Evolutionary conservation across 768 basidiomycete genomes (phyloP), one percentile per base, ranked within the genome.

Genomic region (Russula sp.): DNA sequence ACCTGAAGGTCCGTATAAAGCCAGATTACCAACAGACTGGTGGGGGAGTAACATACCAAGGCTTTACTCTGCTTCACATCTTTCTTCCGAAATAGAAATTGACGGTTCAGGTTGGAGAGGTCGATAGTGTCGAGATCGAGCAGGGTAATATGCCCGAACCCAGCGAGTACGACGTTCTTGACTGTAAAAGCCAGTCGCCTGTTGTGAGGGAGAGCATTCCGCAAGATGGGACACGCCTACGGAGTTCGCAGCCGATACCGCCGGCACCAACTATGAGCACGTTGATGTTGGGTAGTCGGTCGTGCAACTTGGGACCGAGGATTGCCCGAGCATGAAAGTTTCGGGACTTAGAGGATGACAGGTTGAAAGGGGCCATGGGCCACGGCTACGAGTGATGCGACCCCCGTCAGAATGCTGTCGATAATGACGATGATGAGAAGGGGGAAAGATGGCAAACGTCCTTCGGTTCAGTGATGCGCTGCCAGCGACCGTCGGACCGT

Each of bases 91-190:
- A 99, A 99, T 45, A 99, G 78, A 73, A 98, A 99, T 70, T 98
- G 96, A 22, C 96, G 84, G 71, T 99, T 99, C 57, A 98, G 79
- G 73, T 99, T 99, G 54, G 94, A 96, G 48, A 99, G 80, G 79
- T 99, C 96, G 73, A 99, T 99, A 20, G 96, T 99, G 75, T 99
- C 96, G 66, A 99, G 81, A 76, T 99, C 96, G 62, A 99, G 80
- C 55, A 97, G 82, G 0, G 94, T 94, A 66, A 97, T 96, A 71
- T 89, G 80, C 20, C 91, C 91, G 69, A 98, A 98, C 34, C 95
- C 95, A 1, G 92, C 88, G 54, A 97, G 77, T 14, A 96, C 94
- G 50, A 98, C 80, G 72, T 98, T 98, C 78, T 99, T 99, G 69
- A 99, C 94, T 97, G 64, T 11, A 32, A 47, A 31, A 37, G 32